Conservation (phyloP, 768 basidiomycete genomes). For the Filobasidium floriforme region DNA sequence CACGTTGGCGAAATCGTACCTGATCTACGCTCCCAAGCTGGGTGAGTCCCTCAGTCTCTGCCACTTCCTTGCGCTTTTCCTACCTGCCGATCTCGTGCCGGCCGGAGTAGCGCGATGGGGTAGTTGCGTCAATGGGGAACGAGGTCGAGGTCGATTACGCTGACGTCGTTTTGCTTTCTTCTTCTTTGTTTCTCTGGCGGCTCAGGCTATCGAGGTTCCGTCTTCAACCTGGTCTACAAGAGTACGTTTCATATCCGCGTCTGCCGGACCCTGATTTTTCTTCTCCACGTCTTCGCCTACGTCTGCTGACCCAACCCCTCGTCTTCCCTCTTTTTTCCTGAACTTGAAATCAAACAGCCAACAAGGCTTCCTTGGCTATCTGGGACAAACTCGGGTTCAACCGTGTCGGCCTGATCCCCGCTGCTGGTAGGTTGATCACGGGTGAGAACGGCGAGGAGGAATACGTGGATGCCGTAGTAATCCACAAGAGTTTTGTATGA, state of each 20-base stretch:
- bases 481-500: slow-evolving; percentile 65
- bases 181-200: too few species aligned
- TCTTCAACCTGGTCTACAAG: slow-evolving; percentile 86
- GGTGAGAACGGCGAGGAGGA: slow-evolving; percentile 69
- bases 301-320: too few species aligned
- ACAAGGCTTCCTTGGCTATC: slow-evolving; percentile 55
- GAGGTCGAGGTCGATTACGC: neutral
- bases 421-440: slow-evolving; percentile 57
- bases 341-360: too few species aligned
- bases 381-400: slow-evolving; percentile 80
- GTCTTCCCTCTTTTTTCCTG: too few species aligned
- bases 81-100: too few species aligned
- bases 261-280: too few species aligned
- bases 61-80: too few species aligned
- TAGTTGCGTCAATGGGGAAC: too few species aligned
- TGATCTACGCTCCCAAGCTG: slow-evolving; percentile 69
- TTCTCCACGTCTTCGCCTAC: too few species aligned
- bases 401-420: slow-evolving; percentile 60
- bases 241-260: slow-evolving; percentile 41
- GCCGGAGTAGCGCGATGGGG: too few species aligned
- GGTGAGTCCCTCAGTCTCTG: slow-evolving; percentile 51
- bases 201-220: slow-evolving; percentile 45
- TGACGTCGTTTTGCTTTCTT: too few species aligned
- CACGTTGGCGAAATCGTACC: slow-evolving; percentile 66
- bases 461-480: slow-evolving; percentile 77